Conservation (phyloP, 1,139 yeast genomes). For the Zhuliangozyma blackwelliae region DNA sequence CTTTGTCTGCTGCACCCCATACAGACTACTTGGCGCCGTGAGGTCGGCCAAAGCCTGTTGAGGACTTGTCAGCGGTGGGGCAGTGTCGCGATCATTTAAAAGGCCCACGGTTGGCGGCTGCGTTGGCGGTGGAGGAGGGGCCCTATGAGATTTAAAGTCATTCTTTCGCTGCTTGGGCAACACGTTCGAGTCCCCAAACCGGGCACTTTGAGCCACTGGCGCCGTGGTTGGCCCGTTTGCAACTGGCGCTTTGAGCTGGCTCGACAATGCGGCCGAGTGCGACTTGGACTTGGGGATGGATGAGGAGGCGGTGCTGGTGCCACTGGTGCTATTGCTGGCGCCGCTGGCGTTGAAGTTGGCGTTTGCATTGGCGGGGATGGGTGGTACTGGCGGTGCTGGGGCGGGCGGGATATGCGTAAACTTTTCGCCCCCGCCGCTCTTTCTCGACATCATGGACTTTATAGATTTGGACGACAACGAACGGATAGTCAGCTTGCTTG, state of each 20-base stretch:
- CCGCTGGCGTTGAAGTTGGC: too few species aligned
- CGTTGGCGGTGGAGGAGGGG: slow-evolving; percentile 32
- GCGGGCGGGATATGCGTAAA: slow-evolving; percentile 17
- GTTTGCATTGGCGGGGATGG: slow-evolving; percentile 1
- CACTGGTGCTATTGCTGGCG: neutral
- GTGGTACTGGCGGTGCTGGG: slow-evolving; percentile 1
- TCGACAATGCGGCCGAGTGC: slow-evolving; percentile 37
- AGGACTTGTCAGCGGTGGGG: slow-evolving; percentile 7
- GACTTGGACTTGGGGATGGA: slow-evolving; percentile 44
- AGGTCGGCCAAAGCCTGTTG: slow-evolving; percentile 13
- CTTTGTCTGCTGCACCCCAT: slow-evolving; percentile 8
- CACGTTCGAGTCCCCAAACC: slow-evolving; percentile 18
- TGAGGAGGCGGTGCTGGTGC: slow-evolving; percentile 15
- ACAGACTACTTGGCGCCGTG: slow-evolving; percentile 6
- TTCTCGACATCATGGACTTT: slow-evolving; percentile 21
- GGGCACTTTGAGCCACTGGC: slow-evolving; percentile 31
- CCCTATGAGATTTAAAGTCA: slow-evolving; percentile 29
- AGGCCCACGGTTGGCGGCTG: slow-evolving; percentile 5
- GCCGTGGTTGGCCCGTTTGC: slow-evolving; percentile 36
- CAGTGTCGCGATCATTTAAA: neutral
- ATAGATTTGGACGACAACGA: slow-evolving; percentile 40
- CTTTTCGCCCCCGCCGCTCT: slow-evolving; percentile 16
- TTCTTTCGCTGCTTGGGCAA: slow-evolving; percentile 20
- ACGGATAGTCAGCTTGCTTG: slow-evolving; percentile 16
- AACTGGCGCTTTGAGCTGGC: slow-evolving; percentile 5